These are phyloP conservation scores for Fusarium haematococcum DNA, from an alignment of 2,329 filamentous ascomycete genomes.

Conservation along the genomic window DNA sequence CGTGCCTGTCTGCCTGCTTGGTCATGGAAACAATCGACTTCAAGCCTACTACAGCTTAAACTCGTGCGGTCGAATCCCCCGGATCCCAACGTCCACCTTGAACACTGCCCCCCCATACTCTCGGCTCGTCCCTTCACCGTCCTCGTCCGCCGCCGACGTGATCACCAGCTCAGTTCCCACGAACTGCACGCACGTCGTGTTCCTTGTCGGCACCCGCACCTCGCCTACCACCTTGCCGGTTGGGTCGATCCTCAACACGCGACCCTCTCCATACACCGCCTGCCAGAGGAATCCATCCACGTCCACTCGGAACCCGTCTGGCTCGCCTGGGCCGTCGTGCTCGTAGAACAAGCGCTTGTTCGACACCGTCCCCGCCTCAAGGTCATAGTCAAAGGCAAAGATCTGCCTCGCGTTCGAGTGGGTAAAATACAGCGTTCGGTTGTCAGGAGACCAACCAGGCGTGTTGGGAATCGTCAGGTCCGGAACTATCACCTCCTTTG, in stretches of 20 bases:
- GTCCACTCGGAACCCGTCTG: constrained; percentile 89
- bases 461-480: constrained; percentile 85
- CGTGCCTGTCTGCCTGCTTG: neutral
- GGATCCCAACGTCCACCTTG: constrained; percentile 79
- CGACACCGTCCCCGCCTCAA: constrained; percentile 70
- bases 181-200: constrained; percentile 86
- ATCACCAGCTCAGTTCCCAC: constrained; percentile 81
- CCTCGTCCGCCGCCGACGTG: constrained; percentile 78
- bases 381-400: constrained; percentile 79
- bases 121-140: constrained; percentile 71
- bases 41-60: constrained; percentile 63
- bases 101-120: constrained; percentile 79
- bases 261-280: constrained; percentile 82
- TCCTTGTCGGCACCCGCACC: constrained; percentile 80
- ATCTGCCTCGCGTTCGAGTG: constrained; percentile 80
- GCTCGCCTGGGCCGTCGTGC: constrained; percentile 73
- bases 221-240: constrained; percentile 78
- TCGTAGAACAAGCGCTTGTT: constrained; percentile 80
- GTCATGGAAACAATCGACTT: neutral
- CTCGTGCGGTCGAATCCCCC: constrained; percentile 71
- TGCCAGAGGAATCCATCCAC: constrained; percentile 89
- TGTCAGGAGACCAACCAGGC: constrained; percentile 81
- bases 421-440: constrained; percentile 83
- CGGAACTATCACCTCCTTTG: constrained; percentile 69
- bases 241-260: constrained; percentile 79